A percentile compares a stretch with the other conserved stretches of the same genome.
Evolutionary conservation across 805 yeast species (phyloP).

Genomic region (Kluyveromyces wickerhamii): DNA sequence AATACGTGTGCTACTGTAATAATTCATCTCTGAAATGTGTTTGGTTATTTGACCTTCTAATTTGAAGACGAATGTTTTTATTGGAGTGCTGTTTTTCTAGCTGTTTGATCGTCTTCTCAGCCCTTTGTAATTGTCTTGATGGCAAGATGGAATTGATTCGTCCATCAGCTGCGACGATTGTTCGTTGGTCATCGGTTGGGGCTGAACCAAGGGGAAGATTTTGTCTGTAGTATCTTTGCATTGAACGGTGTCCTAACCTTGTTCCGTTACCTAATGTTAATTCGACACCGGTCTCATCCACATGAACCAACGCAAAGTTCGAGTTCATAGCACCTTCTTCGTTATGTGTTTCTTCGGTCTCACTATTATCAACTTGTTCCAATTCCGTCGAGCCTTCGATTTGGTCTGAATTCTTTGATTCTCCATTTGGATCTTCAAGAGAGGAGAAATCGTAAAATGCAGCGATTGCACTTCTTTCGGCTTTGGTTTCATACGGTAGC

Average conservation of each 20-base stretch:
- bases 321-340: conserved; percentile 22
- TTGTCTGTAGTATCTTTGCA: conserved; percentile 66
- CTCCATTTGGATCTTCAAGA: conserved; percentile 41
- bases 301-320: conserved; percentile 31
- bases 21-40: conserved; percentile 75
- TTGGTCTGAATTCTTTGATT: conserved; percentile 4
- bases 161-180: conserved; percentile 71
- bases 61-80: conserved; percentile 40
- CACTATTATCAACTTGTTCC: conserved; percentile 16
- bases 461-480: conserved; percentile 67
- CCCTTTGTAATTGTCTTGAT: conserved; percentile 48
- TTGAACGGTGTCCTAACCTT: conserved; percentile 73
- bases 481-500: conserved; percentile 78
- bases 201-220: conserved; percentile 38
- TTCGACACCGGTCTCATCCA: conserved; percentile 54
- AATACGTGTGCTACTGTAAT: conserved; percentile 28
- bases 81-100: conserved; percentile 39
- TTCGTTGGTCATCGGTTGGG: conserved; percentile 56
- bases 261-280: conserved; percentile 70
- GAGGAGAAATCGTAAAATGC: conserved; percentile 80
- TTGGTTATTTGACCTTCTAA: conserved; percentile 72
- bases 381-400: conserved; percentile 29
- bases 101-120: conserved; percentile 38
- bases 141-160: conserved; percentile 50
- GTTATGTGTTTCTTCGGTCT: conserved; percentile 18